phyloP scores from a whole-genome alignment of 179 eudicot genomes.

The Actinidia polygama region DNA sequence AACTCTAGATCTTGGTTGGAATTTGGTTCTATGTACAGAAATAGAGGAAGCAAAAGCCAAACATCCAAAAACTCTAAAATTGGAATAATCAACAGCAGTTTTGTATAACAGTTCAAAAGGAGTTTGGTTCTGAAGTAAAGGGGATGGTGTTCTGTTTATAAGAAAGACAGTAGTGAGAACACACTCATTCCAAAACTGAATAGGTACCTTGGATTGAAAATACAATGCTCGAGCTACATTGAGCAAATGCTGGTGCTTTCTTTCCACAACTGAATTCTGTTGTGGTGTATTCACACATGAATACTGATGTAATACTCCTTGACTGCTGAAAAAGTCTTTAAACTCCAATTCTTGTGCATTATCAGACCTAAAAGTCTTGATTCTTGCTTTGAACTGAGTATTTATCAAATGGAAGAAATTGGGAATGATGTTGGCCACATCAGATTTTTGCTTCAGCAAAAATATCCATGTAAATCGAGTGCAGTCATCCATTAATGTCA shows the following conservation, averaged over 20 bases:
- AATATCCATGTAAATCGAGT: not conserved
- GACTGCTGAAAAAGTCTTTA: not conserved
- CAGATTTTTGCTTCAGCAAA: not conserved
- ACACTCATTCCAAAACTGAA: not conserved
- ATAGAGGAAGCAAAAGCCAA: not conserved
- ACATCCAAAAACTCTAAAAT: not conserved
- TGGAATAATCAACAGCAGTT: not conserved
- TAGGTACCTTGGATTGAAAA: not conserved
- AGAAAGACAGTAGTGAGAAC: not conserved
- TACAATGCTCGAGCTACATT: not conserved
- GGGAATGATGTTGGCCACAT: not conserved
- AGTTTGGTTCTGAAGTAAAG: not conserved
- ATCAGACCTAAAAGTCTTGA: not conserved
- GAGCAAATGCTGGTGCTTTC: not conserved
- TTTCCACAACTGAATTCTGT: too few species aligned
- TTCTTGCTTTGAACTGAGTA: not conserved
- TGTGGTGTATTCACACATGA: not conserved
- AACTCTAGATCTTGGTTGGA: not conserved
- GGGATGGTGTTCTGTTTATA: not conserved
- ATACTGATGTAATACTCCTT: not conserved
- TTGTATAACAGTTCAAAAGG: not conserved
- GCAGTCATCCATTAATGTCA: not conserved
- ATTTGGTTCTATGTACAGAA: too few species aligned
- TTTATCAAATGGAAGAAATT: not conserved
- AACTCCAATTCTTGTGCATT: not conserved